Conservation (phyloP, 1,284 basidiomycete genomes). For the Fomitopsis palustris region DNA sequence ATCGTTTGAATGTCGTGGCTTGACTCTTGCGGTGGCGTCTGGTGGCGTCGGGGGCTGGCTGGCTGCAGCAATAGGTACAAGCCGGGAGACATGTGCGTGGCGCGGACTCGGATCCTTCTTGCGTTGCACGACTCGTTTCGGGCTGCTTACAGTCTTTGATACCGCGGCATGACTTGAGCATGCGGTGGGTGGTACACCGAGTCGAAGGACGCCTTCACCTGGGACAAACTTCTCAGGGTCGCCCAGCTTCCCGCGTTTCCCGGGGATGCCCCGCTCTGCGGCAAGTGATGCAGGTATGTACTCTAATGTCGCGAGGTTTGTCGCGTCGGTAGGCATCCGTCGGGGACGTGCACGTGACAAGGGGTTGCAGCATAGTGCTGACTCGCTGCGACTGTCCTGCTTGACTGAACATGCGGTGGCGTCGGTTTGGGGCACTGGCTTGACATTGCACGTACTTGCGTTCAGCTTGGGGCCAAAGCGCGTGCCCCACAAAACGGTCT, state of each 20-base stretch:
- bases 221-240: too few relatives aligned
- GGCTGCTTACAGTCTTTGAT: too few relatives aligned
- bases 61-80: neutral
- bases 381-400: neutral
- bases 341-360: neutral
- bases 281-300: neutral
- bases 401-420: neutral
- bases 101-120: too few relatives aligned
- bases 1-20: neutral
- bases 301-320: neutral
- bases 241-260: too few relatives aligned
- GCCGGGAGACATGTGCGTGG: neutral
- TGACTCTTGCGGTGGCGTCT: neutral
- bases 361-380: neutral
- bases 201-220: too few relatives aligned
- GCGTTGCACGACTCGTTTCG: too few relatives aligned
- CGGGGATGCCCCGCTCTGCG: too few relatives aligned
- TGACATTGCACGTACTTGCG: too few relatives aligned
- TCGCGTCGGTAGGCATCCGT: too few relatives aligned
- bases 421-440: too few relatives aligned
- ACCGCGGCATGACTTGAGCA: too few relatives aligned
- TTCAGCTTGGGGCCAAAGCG: neutral
- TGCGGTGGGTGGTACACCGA: too few relatives aligned
- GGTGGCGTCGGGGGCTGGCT: neutral
- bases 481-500: neutral